Conservation (phyloP, 2,329 filamentous ascomycete species). For the Claviceps citrina region DNA sequence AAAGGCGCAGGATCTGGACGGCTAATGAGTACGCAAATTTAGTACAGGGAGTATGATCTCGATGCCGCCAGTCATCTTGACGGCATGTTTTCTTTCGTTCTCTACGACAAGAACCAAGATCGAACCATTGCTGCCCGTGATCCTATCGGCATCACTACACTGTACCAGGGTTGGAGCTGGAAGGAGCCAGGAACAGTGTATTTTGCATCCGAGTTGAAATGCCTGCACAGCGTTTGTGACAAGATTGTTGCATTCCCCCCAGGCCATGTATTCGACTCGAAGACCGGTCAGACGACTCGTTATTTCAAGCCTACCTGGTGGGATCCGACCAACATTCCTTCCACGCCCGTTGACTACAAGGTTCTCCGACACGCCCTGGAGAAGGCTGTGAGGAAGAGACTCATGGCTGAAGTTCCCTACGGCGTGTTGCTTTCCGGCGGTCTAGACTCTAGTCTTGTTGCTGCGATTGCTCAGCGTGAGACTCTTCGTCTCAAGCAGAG, state of each 20-base stretch:
- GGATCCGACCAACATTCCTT: constrained; percentile 65
- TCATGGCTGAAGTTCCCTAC: constrained; percentile 98
- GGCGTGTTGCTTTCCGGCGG: constrained; percentile 91
- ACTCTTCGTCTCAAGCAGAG: constrained; percentile 61
- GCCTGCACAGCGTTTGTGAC: constrained; percentile 82
- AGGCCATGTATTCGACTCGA: constrained; percentile 90
- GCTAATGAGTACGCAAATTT: neutral
- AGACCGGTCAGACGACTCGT: constrained; percentile 66
- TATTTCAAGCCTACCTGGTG: constrained; percentile 93
- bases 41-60: constrained; percentile 86
- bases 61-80: constrained; percentile 89
- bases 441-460: constrained; percentile 87
- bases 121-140: constrained; percentile 87
- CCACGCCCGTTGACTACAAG: constrained; percentile 70
- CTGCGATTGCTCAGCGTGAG: constrained; percentile 88
- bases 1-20: neutral
- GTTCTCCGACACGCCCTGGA: constrained; percentile 68
- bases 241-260: constrained; percentile 88
- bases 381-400: constrained; percentile 80
- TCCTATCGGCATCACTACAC: constrained; percentile 90
- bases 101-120: constrained; percentile 91
- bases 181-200: constrained; percentile 71
- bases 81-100: constrained; percentile 98
- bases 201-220: constrained; percentile 96
- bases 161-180: constrained; percentile 89